Conservation (phyloP, 352 stramenopile genomes). For the Halophytophthora batemanensis region DNA sequence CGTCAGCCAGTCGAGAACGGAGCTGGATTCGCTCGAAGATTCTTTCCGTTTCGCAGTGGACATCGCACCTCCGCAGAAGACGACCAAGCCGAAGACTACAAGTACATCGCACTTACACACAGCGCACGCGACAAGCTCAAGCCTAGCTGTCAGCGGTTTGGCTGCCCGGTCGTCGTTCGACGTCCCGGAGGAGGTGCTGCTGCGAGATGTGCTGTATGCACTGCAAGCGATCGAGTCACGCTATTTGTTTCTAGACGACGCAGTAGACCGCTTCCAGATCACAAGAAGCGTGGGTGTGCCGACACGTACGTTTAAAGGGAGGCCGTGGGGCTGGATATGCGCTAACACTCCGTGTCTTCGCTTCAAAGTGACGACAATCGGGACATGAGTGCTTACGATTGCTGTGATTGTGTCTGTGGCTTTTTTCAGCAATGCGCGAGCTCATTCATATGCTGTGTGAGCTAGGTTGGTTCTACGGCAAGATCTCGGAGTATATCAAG, state of each 20-base stretch:
- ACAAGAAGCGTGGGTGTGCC: conserved; percentile 68
- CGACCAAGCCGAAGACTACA: conserved; percentile 19
- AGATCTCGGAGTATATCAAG: conserved; percentile 79
- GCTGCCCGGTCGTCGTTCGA: conserved; percentile 44
- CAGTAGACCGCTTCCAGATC: conserved; percentile 79
- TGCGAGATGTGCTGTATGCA: conserved; percentile 90
- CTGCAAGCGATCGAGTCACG: conserved; percentile 92
- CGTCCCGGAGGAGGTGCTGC: conserved; percentile 84
- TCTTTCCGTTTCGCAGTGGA: conserved; percentile 79
- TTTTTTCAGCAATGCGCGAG: conserved; percentile 66
- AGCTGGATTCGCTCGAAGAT: conserved; percentile 65
- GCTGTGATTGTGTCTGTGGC: not conserved
- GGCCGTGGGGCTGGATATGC: not conserved
- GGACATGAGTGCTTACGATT: not conserved
- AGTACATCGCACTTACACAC: conserved; percentile 15
- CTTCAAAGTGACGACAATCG: conserved; percentile 2
- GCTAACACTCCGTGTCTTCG: not conserved
- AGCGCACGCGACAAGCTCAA: not conserved
- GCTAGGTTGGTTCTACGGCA: conserved; percentile 89
- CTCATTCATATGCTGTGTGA: conserved; percentile 83
- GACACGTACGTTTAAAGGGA: conserved; percentile 51
- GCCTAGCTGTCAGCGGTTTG: conserved; percentile 3
- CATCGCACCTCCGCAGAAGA: conserved; percentile 42
- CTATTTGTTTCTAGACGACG: conserved; percentile 83
- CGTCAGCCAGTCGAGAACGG: conserved; percentile 16